Evolutionary conservation across 225 moss, liverwort and hornwort genomes (phyloP).

Genomic region (Bryoerythrophyllum caledonicum): DNA sequence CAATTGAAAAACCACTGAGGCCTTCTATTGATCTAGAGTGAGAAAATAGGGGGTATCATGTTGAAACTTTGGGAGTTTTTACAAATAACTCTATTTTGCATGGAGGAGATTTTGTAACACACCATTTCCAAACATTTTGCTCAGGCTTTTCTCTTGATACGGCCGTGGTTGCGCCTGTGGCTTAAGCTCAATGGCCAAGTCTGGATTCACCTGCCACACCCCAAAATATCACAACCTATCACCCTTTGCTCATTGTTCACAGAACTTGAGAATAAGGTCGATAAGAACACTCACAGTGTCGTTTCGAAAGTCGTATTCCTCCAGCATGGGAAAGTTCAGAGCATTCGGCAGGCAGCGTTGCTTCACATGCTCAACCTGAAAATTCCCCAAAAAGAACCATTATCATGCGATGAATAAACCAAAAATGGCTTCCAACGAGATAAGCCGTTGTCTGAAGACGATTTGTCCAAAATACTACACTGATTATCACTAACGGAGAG

Average conservation of each 20-base stretch:
- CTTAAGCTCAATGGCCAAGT: slow-evolving; percentile 88
- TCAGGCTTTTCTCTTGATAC: slow-evolving; percentile 96
- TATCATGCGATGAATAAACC: background rate
- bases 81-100: too few relatives aligned
- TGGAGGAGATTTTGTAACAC: background rate
- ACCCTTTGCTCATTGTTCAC: slow-evolving; percentile 12
- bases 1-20: too few relatives aligned
- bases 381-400: background rate
- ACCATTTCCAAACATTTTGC: slow-evolving; percentile 99
- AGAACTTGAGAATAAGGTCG: background rate
- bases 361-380: slow-evolving; percentile 98
- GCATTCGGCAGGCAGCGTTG: slow-evolving; percentile 97
- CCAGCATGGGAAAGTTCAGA: slow-evolving; percentile 95
- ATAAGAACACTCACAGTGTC: slow-evolving; percentile 73
- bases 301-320: slow-evolving; percentile 98
- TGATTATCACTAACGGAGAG: too few relatives aligned
- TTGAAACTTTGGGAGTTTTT: too few relatives aligned
- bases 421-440: background rate
- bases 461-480: background rate
- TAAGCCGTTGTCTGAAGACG: slow-evolving; percentile 3
- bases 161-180: slow-evolving; percentile 99
- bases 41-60: too few relatives aligned
- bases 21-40: too few relatives aligned
- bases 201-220: slow-evolving; percentile 81
- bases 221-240: slow-evolving; percentile 5